phyloP scores from a whole-genome alignment of 208 protist genomes.

The Acanthamoeba royreba region DNA sequence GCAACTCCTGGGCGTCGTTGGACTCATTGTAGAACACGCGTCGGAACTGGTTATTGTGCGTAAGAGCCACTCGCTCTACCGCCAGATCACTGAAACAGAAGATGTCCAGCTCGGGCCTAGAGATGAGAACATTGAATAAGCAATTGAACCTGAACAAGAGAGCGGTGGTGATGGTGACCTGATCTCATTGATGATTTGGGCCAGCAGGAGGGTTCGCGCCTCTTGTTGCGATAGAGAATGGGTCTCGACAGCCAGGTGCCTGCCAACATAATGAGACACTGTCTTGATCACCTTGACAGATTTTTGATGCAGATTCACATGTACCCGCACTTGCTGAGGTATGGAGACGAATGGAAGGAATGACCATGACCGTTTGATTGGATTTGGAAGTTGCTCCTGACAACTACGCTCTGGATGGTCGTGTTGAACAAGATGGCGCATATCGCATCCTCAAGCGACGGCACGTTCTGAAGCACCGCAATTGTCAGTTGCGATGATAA shows the following conservation, averaged over 20 bases:
- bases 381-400: conserved; percentile 17
- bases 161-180: too few relatives aligned
- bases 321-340: neutral
- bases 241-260: too few relatives aligned
- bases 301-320: too few relatives aligned
- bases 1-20: conserved; percentile 20
- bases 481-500: too few relatives aligned
- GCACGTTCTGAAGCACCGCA: neutral
- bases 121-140: too few relatives aligned
- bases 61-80: neutral
- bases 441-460: neutral
- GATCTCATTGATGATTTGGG: conserved; percentile 10
- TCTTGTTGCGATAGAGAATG: neutral
- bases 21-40: conserved; percentile 34
- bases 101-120: conserved; percentile 15
- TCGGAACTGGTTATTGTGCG: conserved; percentile 8
- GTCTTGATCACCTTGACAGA: neutral
- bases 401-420: neutral
- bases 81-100: conserved; percentile 27
- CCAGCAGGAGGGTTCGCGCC: neutral
- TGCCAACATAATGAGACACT: too few relatives aligned
- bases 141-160: too few relatives aligned
- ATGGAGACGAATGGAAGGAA: neutral
- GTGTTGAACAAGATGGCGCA: conserved; percentile 26
- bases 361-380: neutral